Evolutionary conservation across 495 filamentous ascomycete species (phyloP).

Genomic region (Aspergillus coremiiformis): DNA sequence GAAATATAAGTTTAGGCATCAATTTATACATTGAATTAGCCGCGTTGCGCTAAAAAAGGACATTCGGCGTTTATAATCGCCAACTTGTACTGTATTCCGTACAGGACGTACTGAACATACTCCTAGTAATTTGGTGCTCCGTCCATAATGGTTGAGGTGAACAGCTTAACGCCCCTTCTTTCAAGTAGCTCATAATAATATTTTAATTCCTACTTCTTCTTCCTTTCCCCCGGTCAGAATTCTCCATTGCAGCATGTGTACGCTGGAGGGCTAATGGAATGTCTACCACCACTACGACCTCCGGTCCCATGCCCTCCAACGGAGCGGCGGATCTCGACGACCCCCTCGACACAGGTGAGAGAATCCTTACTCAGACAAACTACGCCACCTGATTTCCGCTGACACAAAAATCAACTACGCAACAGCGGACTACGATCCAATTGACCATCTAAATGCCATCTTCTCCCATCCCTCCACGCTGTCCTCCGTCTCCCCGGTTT

Average conservation of each 20-base stretch:
- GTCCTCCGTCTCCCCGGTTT: conserved; percentile 64
- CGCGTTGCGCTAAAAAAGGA: too few species aligned
- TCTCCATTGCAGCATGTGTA: conserved; percentile 24
- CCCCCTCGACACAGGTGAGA: conserved; percentile 40
- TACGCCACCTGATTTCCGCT: conserved; percentile 6
- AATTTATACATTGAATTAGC: too few species aligned
- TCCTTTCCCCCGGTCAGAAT: background rate
- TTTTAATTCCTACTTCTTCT: background rate
- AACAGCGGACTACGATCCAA: conserved; percentile 85
- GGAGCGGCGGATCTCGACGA: conserved; percentile 29
- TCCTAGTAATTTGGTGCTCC: too few species aligned
- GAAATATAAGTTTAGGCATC: too few species aligned
- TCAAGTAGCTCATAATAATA: too few species aligned
- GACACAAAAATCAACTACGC: conserved; percentile 4
- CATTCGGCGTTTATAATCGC: background rate
- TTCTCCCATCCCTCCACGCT: conserved; percentile 90
- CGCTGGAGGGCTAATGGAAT: conserved; percentile 32
- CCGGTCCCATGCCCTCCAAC: conserved; percentile 36
- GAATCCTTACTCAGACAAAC: background rate
- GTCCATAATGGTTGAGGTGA: too few species aligned
- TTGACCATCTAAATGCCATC: conserved; percentile 86
- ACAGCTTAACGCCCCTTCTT: background rate
- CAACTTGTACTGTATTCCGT: background rate
- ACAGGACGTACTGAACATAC: too few species aligned
- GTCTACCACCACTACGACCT: conserved; percentile 26